Evolutionary conservation across 148 eudicot species (phyloP).

Genomic region (Drosera capensis): DNA sequence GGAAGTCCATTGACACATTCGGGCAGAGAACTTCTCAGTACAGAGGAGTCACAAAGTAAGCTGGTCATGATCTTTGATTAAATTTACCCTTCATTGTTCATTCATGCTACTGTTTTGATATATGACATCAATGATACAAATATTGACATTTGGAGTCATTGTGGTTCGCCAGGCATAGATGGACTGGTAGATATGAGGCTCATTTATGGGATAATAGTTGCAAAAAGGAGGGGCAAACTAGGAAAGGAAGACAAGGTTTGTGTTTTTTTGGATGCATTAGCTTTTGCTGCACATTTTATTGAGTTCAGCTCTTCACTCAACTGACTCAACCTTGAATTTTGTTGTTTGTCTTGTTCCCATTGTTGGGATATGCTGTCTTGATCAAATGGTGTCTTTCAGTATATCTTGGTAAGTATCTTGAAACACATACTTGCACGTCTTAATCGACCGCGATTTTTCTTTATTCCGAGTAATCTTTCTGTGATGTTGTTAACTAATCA

Average conservation of each 20-base stretch:
- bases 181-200: conserved; percentile 96
- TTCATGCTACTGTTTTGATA: conserved; percentile 1
- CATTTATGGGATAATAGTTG: conserved; percentile 87
- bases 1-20: conserved; percentile 61
- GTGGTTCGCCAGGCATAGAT: conserved; percentile 44
- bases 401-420: conserved; percentile 70
- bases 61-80: background rate
- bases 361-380: conserved; percentile 21
- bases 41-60: conserved; percentile 81
- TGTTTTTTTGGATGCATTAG: conserved; percentile 3
- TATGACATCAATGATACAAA: background rate
- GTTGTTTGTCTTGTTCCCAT: conserved; percentile 23
- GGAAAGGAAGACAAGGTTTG: conserved; percentile 96
- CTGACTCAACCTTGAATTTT: conserved; percentile 17
- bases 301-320: conserved; percentile 6
- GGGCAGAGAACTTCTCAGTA: conserved; percentile 84
- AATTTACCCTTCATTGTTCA: background rate
- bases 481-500: background rate
- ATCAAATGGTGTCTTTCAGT: conserved; percentile 33
- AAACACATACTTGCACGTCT: too few species aligned
- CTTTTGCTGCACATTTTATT: conserved; percentile 12
- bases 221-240: conserved; percentile 82
- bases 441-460: too few species aligned
- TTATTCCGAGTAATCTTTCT: too few species aligned
- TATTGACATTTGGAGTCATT: background rate